Conservation (phyloP, 805 yeast species). For the Starmera pachycereana region DNA sequence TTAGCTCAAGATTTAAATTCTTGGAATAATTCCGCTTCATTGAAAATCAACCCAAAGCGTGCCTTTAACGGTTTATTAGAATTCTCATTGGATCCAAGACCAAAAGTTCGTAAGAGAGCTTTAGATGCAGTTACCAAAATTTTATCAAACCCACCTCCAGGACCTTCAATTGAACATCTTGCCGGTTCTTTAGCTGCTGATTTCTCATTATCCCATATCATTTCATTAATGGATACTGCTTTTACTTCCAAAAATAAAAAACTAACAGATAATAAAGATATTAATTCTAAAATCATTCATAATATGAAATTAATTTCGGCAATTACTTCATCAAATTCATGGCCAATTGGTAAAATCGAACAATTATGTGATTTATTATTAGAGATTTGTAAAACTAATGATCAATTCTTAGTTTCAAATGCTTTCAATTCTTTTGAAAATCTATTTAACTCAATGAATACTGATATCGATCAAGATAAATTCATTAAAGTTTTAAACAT, state of each 20-base stretch:
- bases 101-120: slow-evolving; percentile 93
- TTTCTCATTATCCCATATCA: slow-evolving; percentile 47
- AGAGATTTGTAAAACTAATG: slow-evolving; percentile 69
- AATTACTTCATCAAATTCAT: slow-evolving; percentile 64
- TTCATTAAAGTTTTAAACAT: slow-evolving; percentile 56
- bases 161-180: slow-evolving; percentile 70
- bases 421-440: slow-evolving; percentile 82
- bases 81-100: slow-evolving; percentile 77
- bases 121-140: slow-evolving; percentile 73
- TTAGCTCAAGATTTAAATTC: slow-evolving; percentile 70
- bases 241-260: slow-evolving; percentile 14
- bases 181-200: slow-evolving; percentile 66
- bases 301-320: slow-evolving; percentile 64
- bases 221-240: slow-evolving; percentile 28
- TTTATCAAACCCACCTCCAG: slow-evolving; percentile 56
- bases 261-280: slow-evolving; percentile 31
- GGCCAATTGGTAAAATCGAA: slow-evolving; percentile 69
- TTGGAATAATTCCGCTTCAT: slow-evolving; percentile 49
- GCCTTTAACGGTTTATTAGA: slow-evolving; percentile 72
- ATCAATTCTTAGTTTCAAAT: slow-evolving; percentile 73
- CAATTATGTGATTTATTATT: slow-evolving; percentile 67
- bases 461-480: slow-evolving; percentile 50
- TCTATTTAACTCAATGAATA: slow-evolving; percentile 55
- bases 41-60: slow-evolving; percentile 57
- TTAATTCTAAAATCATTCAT: slow-evolving; percentile 56